Base-by-base conservation (phyloP, 306 rosid genomes). In the Vigna trinervia region DNA sequence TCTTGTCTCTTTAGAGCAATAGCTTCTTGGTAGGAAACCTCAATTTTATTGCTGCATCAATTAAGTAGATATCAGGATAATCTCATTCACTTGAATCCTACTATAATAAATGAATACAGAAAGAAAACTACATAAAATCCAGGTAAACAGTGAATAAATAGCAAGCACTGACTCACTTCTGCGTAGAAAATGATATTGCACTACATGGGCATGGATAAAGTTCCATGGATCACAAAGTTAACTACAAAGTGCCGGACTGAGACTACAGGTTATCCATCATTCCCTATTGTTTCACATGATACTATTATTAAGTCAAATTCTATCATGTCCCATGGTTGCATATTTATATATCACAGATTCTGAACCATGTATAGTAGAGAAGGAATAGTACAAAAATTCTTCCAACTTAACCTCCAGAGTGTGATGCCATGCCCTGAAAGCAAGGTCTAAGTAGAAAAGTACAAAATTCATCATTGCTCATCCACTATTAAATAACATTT, bases 1-100 rank as follows among this genome's bases (percentile, higher is more conserved):
- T 95, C 99, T 85, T 95, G 97, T 87, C 97, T 90, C 91, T 90
- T 90, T 80, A 95, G 89, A 80, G 97, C 97, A 78, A 95, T 96
- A 70, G 97, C 94, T 84, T 95, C 97, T 89, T 95, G 97, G 66
- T 95, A 92, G 59, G 97, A 93, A 84, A 89, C 99, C 87, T 92
- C 97, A 79, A 92, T 90, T 86, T 92, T 95, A 75, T 90, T 91
- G 97, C 97, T 95, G 97, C 85, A 87, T 46, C 74, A 74, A 86
- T 69, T 34, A 48, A 73, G 64, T 50, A 79, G 73, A 81, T 68
- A 15, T 83, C 79, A 84, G 76, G n/a, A 66, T 32, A 39, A 80
- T 80, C 60, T 39, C 69, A 77, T 63, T 59, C 73, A 71, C 48
- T 65, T 28, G 45, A 54, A 48, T 43, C 72, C 39, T 39, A 71